Evolutionary conservation across 2,329 filamentous ascomycete genomes (phyloP).

Genomic region (Penicillium brasilianum): DNA sequence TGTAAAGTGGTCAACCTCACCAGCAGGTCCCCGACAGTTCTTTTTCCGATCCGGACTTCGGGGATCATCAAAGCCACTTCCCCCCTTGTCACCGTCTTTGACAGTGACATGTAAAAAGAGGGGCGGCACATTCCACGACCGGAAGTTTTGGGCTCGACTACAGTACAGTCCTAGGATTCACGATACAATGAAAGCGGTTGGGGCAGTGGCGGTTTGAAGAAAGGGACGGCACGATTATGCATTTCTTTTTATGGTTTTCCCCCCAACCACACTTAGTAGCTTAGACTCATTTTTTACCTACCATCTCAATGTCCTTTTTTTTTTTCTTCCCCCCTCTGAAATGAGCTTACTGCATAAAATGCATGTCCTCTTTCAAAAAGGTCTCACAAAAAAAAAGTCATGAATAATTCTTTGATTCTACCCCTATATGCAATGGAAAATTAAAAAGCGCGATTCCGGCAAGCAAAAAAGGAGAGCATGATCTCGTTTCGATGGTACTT

Average conservation of each 20-base stretch:
- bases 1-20: constrained; percentile 43
- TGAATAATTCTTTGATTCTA: not conserved
- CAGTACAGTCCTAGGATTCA: constrained; percentile 38
- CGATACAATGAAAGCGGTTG: constrained; percentile 45
- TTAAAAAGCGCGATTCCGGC: not conserved
- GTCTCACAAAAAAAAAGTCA: constrained; percentile 11
- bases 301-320: constrained; percentile 35
- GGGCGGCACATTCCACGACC: constrained; percentile 18
- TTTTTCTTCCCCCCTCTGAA: constrained; percentile 15
- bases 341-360: constrained; percentile 32
- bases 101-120: constrained; percentile 5
- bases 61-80: constrained; percentile 14
- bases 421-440: not conserved
- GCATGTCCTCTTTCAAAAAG: constrained; percentile 30
- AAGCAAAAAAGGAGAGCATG: not conserved
- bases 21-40: constrained; percentile 22
- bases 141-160: constrained; percentile 27
- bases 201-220: constrained; percentile 38
- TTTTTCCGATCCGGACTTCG: constrained; percentile 7
- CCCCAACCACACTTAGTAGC: constrained; percentile 32
- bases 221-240: constrained; percentile 42
- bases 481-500: not conserved
- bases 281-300: constrained; percentile 32
- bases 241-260: constrained; percentile 37
- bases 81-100: constrained; percentile 13